A percentile compares a stretch with the other conserved stretches of the same genome.
Conservation (phyloP, 345 rosid genomes). For the Clarkia xantiana region DNA sequence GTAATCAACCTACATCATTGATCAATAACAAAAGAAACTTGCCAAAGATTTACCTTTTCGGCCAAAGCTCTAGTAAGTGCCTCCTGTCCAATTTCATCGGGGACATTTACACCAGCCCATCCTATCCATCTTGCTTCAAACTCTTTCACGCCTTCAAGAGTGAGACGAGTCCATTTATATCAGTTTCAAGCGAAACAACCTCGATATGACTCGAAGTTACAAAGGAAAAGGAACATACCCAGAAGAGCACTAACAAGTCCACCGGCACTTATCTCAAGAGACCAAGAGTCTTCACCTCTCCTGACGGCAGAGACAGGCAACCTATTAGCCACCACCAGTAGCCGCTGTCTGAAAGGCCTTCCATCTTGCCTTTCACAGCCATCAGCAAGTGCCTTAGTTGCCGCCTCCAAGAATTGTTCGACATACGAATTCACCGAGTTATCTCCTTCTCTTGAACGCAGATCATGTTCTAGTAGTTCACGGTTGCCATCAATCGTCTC, state of each 20-base stretch:
- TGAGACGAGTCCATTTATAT: conserved; percentile 14
- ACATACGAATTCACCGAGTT: conserved; percentile 32
- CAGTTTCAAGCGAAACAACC: conserved; percentile 5
- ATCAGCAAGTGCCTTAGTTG: conserved; percentile 30
- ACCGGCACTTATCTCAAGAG: conserved; percentile 93
- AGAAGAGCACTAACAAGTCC: conserved; percentile 93
- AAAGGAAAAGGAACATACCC: conserved; percentile 29
- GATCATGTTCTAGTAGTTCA: conserved; percentile 42
- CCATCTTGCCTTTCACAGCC: conserved; percentile 47
- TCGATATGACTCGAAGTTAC: not conserved
- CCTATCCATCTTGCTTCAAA: conserved; percentile 99
- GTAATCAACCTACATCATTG: no score
- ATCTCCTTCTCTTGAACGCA: conserved; percentile 37
- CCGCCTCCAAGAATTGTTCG: conserved; percentile 56
- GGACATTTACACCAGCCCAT: conserved; percentile 99
- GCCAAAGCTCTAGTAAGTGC: conserved; percentile 96
- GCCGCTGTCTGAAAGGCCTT: conserved; percentile 65
- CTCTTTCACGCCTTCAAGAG: conserved; percentile 76
- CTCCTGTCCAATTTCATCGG: conserved; percentile 85
- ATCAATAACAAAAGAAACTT: no score
- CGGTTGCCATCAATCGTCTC: conserved; percentile 32
- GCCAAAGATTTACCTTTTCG: conserved; percentile 45
- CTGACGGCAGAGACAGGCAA: conserved; percentile 94
- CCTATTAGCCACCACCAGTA: conserved; percentile 95
- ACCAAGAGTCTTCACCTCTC: conserved; percentile 91